phyloP scores from a whole-genome alignment of 2,329 filamentous ascomycete genomes.

The Penicillium paneum region DNA sequence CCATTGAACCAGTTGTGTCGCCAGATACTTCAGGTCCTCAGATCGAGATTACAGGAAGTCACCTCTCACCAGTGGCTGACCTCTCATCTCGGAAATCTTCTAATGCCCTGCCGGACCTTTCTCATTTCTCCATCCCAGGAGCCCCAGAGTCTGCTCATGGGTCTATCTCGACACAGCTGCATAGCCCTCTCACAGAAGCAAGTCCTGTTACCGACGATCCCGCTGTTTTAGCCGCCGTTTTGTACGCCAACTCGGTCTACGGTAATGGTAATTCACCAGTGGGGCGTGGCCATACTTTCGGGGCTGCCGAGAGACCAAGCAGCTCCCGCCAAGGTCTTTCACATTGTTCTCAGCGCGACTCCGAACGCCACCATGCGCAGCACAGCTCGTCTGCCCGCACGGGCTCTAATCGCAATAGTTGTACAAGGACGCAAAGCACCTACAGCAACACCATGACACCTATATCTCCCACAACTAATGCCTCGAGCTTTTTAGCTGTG shows the following conservation, averaged over 20 bases:
- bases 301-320: slow-evolving; percentile 25
- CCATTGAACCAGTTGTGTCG: slow-evolving; percentile 34
- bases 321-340: slow-evolving; percentile 29
- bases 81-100: slow-evolving; percentile 32
- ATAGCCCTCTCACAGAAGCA: slow-evolving; percentile 16
- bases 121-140: slow-evolving; percentile 25
- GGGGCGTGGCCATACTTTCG: slow-evolving; percentile 13
- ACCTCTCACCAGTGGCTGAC: slow-evolving; percentile 15
- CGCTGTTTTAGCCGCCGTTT: slow-evolving; percentile 28
- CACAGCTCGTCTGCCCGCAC: slow-evolving; percentile 35
- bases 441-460: slow-evolving; percentile 44
- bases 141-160: slow-evolving; percentile 15
- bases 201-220: slow-evolving; percentile 24
- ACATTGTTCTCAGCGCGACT: slow-evolving; percentile 17
- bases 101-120: slow-evolving; percentile 28
- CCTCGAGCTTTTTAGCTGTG: slow-evolving; percentile 43
- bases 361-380: slow-evolving; percentile 31
- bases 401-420: slow-evolving; percentile 37
- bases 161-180: slow-evolving; percentile 14
- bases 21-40: slow-evolving; percentile 36
- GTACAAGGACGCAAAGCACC: slow-evolving; percentile 42
- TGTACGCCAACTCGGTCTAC: slow-evolving; percentile 25
- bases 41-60: slow-evolving; percentile 34
- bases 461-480: slow-evolving; percentile 44
- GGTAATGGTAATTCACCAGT: slow-evolving; percentile 10